A percentile compares a stretch with the other conserved stretches of the same genome.
These are phyloP conservation scores for Clitopilus passeckerianus DNA, from an alignment of 768 basidiomycete species.

Conservation along the genomic window DNA sequence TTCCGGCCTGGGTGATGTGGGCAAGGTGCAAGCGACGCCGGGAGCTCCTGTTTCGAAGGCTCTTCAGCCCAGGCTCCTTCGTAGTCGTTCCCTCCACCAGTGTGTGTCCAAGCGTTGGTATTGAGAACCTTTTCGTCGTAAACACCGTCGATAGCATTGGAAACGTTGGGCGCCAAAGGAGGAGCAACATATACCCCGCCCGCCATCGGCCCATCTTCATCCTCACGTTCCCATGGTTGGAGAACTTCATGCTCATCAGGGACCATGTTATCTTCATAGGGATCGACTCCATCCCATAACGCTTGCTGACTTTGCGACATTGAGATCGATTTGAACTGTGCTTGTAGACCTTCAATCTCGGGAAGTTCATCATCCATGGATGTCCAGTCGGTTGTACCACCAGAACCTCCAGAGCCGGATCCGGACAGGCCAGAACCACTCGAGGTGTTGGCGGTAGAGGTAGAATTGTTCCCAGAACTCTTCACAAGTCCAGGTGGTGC, in stretches of 20 bases:
- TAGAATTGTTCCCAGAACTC: neutral
- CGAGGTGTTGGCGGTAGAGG: neutral
- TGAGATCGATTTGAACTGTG: neutral
- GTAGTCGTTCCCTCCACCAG: conserved; percentile 17
- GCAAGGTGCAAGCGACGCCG: conserved; percentile 16
- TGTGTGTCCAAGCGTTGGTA: conserved; percentile 3
- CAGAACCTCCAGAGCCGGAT: neutral
- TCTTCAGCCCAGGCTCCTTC: conserved; percentile 12
- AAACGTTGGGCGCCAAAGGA: neutral
- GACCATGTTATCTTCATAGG: neutral
- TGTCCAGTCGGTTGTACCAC: neutral
- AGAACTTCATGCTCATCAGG: neutral
- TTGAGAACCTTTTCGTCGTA: neutral
- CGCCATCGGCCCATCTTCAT: neutral
- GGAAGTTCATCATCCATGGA: neutral
- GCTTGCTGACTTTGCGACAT: neutral
- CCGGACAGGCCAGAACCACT: neutral
- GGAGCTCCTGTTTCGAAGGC: neutral
- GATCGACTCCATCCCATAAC: neutral
- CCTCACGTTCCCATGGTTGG: conserved; percentile 4
- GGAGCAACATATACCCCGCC: neutral
- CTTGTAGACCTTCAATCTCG: neutral
- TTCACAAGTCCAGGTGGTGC: neutral
- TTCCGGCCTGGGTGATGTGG: conserved; percentile 16
- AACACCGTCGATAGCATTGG: neutral